Evolutionary conservation across 164 flowering plant species (phyloP).

Genomic region (Buxus sempervirens): DNA sequence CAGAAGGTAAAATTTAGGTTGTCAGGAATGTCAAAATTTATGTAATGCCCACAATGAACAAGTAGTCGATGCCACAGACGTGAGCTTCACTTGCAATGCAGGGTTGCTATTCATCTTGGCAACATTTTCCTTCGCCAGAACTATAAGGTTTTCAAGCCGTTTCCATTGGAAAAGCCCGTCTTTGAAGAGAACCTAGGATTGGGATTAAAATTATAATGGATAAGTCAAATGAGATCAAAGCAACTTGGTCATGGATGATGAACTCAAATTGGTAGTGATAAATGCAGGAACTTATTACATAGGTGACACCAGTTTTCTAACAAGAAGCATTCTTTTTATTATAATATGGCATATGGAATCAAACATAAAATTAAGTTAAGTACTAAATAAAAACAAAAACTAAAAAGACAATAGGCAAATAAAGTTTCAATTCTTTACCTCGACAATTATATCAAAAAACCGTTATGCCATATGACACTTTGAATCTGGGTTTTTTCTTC

Average conservation of each 20-base stretch:
- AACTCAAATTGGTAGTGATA: no score
- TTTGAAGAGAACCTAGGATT: slow-evolving; percentile 80
- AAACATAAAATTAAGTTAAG: no score
- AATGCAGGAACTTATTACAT: no score
- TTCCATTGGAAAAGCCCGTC: slow-evolving; percentile 98
- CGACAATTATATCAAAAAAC: no score
- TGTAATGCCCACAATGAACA: background rate
- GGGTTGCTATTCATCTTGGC: slow-evolving; percentile 92
- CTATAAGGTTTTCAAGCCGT: slow-evolving; percentile 89
- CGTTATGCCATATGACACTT: no score
- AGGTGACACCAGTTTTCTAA: no score
- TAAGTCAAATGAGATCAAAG: background rate
- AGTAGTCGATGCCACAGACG: slow-evolving; percentile 31
- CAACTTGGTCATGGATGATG: background rate
- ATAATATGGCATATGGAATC: no score
- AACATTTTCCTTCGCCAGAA: slow-evolving; percentile 92
- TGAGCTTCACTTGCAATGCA: slow-evolving; percentile 56
- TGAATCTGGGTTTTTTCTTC: no score
- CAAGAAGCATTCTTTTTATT: no score
- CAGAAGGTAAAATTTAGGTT: background rate
- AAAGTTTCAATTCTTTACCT: no score
- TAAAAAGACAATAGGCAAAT: no score
- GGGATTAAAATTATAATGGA: background rate
- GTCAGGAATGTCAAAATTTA: slow-evolving; percentile 4
- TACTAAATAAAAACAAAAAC: no score